These are phyloP conservation scores for Spathaspora arborariae DNA, from an alignment of 805 yeast species.

Conservation along the genomic window DNA sequence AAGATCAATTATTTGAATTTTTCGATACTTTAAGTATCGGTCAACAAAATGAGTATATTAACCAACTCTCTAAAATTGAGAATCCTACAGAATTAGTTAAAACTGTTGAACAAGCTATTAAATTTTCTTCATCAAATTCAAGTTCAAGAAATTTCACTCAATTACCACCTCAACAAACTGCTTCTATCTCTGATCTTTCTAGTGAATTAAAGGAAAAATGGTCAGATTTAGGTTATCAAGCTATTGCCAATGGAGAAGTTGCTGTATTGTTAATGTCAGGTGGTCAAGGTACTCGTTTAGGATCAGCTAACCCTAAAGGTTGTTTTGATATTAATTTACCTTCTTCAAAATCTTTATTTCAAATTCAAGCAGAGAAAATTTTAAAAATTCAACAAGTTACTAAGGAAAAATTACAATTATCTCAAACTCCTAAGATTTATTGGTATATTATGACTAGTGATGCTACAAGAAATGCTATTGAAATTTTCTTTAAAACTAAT, in stretches of 20 bases:
- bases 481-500: slow-evolving; percentile 58
- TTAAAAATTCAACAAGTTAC: slow-evolving; percentile 59
- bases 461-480: slow-evolving; percentile 78
- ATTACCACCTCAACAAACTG: slow-evolving; percentile 45
- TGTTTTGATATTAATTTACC: slow-evolving; percentile 87
- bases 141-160: slow-evolving; percentile 34
- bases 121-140: slow-evolving; percentile 25
- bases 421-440: slow-evolving; percentile 14
- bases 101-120: slow-evolving; percentile 46
- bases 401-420: slow-evolving; percentile 13
- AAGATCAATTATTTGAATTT: slow-evolving; percentile 49
- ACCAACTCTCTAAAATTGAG: slow-evolving; percentile 38
- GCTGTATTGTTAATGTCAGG: slow-evolving; percentile 95
- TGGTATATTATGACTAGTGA: slow-evolving; percentile 96
- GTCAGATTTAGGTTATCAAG: slow-evolving; percentile 56
- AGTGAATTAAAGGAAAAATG: slow-evolving; percentile 31
- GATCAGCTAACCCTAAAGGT: slow-evolving; percentile 89
- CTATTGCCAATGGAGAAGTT: slow-evolving; percentile 69
- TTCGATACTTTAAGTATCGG: slow-evolving; percentile 35
- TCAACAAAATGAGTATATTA: slow-evolving; percentile 33
- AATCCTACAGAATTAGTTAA: slow-evolving; percentile 39
- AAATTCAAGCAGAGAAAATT: slow-evolving; percentile 88
- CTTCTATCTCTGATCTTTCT: slow-evolving; percentile 47
- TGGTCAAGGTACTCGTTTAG: slow-evolving; percentile 96
- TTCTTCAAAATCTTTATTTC: slow-evolving; percentile 79